A percentile compares a stretch with the other conserved stretches of the same genome.
Evolutionary conservation across 2,329 filamentous ascomycete species (phyloP).

Genomic region (Fusarium transvaalense): DNA sequence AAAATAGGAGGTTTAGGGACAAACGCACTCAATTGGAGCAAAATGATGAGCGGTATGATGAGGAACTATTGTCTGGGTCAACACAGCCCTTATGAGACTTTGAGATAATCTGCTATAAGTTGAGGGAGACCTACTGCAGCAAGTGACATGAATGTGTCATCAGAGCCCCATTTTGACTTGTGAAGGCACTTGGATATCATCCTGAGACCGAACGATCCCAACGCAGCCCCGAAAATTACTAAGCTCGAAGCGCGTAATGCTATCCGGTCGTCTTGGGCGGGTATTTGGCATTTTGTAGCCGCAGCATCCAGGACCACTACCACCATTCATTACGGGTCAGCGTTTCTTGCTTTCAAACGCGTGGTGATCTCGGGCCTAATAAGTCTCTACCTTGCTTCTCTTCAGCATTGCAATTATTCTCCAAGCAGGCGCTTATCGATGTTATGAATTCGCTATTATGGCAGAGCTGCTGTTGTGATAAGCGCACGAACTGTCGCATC

Average conservation of each 20-base stretch:
- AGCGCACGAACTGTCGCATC: not conserved
- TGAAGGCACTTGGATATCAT: not conserved
- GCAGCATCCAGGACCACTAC: not conserved
- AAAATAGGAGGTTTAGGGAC: fast-evolving
- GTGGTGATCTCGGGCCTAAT: no score
- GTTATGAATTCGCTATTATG: not conserved
- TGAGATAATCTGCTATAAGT: fast-evolving
- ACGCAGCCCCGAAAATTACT: not conserved
- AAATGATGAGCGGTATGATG: not conserved
- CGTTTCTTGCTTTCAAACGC: no score
- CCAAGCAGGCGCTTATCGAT: not conserved
- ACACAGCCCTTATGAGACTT: not conserved
- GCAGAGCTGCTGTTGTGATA: not conserved
- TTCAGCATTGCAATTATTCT: not conserved
- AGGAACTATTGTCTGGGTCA: not conserved
- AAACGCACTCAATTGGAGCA: not conserved
- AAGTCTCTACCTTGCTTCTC: not conserved
- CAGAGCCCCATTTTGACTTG: not conserved
- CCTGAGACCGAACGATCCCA: fast-evolving
- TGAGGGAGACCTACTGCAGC: not conserved
- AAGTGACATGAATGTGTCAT: not conserved
- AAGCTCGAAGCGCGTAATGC: not conserved
- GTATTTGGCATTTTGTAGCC: not conserved
- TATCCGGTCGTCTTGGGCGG: fast-evolving
- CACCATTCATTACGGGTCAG: not conserved